Evolutionary conservation across 2,329 filamentous ascomycete species (phyloP).

Genomic region (Arthrobotrys sphaeroides): DNA sequence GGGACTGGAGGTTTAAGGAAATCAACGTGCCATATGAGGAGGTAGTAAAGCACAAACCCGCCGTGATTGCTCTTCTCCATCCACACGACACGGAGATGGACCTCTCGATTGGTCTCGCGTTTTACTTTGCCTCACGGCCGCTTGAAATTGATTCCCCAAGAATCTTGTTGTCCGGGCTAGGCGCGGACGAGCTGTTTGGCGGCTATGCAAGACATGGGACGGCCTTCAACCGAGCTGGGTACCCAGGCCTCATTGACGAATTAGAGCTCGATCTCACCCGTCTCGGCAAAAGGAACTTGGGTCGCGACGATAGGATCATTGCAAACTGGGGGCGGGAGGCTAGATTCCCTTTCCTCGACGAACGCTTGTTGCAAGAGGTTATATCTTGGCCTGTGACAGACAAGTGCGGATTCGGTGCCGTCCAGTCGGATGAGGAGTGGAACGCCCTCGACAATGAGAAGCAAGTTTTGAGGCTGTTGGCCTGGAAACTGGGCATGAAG

Average conservation of each 20-base stretch:
- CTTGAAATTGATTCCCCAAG: conserved; percentile 64
- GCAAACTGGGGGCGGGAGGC: conserved; percentile 89
- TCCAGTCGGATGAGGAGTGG: conserved; percentile 57
- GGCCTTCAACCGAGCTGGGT: conserved; percentile 75
- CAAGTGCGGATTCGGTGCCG: conserved; percentile 83
- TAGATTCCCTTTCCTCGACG: conserved; percentile 89
- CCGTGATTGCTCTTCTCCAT: conserved; percentile 79
- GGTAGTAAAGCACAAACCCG: conserved; percentile 73
- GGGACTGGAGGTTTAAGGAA: conserved; percentile 83
- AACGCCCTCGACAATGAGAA: conserved; percentile 68
- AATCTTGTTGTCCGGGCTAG: conserved; percentile 88
- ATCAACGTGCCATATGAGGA: conserved; percentile 84
- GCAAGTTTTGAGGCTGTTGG: conserved; percentile 78
- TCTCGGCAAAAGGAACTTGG: conserved; percentile 91
- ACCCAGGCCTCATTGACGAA: conserved; percentile 78
- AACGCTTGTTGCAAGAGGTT: conserved; percentile 83
- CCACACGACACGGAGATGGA: conserved; percentile 99
- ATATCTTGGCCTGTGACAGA: conserved; percentile 77
- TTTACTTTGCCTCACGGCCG: conserved; percentile 94
- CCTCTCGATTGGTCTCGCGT: conserved; percentile 86
- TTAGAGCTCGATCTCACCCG: conserved; percentile 84
- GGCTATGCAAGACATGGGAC: conserved; percentile 86
- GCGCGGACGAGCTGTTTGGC: conserved; percentile 94
- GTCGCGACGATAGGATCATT: conserved; percentile 90
- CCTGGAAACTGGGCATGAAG: conserved; percentile 76